Conservation (phyloP, 1,139 yeast genomes). For the Suzukiozyma palmioleophila region DNA sequence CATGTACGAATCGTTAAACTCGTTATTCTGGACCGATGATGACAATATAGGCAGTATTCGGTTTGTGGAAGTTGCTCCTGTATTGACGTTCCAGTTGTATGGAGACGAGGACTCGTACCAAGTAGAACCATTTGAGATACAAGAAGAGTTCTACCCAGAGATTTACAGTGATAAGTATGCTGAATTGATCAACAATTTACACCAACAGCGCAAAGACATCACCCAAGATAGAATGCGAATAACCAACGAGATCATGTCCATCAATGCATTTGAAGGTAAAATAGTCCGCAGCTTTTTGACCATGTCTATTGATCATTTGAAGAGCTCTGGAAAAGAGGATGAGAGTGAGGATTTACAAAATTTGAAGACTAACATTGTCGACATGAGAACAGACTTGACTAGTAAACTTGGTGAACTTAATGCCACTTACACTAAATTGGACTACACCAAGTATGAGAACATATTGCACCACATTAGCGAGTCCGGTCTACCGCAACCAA, state of each 20-base stretch:
- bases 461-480: constrained; percentile 13
- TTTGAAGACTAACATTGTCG: constrained; percentile 16
- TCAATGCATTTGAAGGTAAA: constrained; percentile 37
- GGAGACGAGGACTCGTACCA: constrained; percentile 16
- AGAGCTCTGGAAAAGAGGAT: constrained; percentile 11
- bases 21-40: constrained; percentile 36
- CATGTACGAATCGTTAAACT: constrained; percentile 30
- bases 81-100: constrained; percentile 30
- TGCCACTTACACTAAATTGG: constrained; percentile 16
- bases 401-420: constrained; percentile 15
- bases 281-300: constrained; percentile 22
- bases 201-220: constrained; percentile 12
- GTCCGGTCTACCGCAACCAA: constrained; percentile 12
- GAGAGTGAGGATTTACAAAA: constrained; percentile 21
- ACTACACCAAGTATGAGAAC: constrained; percentile 20
- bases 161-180: constrained; percentile 22
- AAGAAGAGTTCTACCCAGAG: constrained; percentile 30
- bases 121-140: constrained; percentile 18
- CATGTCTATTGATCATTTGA: constrained; percentile 17
- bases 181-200: constrained; percentile 16
- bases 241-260: constrained; percentile 22
- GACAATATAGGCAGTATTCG: constrained; percentile 26
- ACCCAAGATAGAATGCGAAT: constrained; percentile 15
- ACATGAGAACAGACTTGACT: constrained; percentile 14
- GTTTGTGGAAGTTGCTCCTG: constrained; percentile 24